Evolutionary conservation across 495 filamentous ascomycete genomes (phyloP), one percentile per base, ranked within the genome.

Genomic region (Penicillium goetzii): DNA sequence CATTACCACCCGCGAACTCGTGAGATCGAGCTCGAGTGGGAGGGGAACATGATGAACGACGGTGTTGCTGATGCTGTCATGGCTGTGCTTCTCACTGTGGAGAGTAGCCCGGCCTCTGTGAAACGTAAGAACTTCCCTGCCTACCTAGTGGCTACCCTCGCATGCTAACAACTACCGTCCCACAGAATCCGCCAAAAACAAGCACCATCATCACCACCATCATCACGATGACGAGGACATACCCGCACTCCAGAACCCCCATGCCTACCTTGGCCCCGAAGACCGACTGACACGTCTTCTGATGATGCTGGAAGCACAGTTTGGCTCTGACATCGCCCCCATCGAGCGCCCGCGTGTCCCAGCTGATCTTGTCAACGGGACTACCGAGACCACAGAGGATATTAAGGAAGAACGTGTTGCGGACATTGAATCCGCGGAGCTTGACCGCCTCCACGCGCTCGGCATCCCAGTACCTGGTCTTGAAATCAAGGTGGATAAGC

Each of bases 271-370:
- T 45, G 81, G 80, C n/a, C 82, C 92, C 0, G 80, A 86, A 28
- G 91, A 95, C 65, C 89, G 91, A 30, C 83, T 98, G 49, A 81
- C 86, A 28, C 89, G 94, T 33, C 86, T 99, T 32, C 89, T 92
- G 76, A 90, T 97, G 86, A 97, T 98, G 82, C 89, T 99, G 26
- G 96, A 99, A 78, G 90, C 93, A 3, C 95, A 99, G 72, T 99
- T 99, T 69, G 96, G 95, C 45, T 81, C 84, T 21, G 84, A 92
- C 53, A 88, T 91, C 65, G 76, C 81, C 0, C 92, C 93, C 1
- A 89, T 98, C 67, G 82, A 86, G 26, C 81, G 82, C 0, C 91
- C 92, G 5, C 88, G 87, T 55, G 67, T 88, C 4, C 74, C 73
- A 7, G 47, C 73, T 0, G 66, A 77, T 33, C 64, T 80, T 12